phyloP scores from a whole-genome alignment of 495 filamentous ascomycete species.

The Tuber magnatum region DNA sequence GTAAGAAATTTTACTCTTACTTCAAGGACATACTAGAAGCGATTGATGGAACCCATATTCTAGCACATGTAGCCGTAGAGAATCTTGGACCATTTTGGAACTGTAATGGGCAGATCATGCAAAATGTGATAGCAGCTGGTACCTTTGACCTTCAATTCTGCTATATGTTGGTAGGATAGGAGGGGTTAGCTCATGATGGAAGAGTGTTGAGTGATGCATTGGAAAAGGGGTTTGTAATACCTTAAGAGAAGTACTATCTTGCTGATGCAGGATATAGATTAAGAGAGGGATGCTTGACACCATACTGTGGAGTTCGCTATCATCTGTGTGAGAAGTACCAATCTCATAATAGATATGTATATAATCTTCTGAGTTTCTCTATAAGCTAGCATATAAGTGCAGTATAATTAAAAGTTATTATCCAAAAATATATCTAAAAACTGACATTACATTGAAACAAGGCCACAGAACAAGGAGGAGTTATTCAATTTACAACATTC shows the following conservation, averaged over 20 bases:
- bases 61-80: background rate
- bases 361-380: no score
- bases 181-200: no score
- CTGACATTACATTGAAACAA: background rate
- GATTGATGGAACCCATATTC: conserved; percentile 26
- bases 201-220: no score
- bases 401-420: background rate
- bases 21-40: conserved; percentile 21
- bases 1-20: no score
- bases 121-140: conserved; percentile 17
- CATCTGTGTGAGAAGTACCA: no score
- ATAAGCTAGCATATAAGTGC: no score
- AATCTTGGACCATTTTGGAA: no score
- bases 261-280: conserved; percentile 19
- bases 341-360: no score
- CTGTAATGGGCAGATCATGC: background rate
- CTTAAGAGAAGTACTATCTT: conserved; percentile 20
- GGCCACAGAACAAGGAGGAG: no score
- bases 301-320: conserved; percentile 11
- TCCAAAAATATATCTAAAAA: background rate
- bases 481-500: no score
- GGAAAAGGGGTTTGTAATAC: no score
- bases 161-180: no score
- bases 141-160: conserved; percentile 13
- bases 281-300: background rate